phyloP scores from a whole-genome alignment of 1,284 basidiomycete species.

The Bjerkandera adusta region DNA sequence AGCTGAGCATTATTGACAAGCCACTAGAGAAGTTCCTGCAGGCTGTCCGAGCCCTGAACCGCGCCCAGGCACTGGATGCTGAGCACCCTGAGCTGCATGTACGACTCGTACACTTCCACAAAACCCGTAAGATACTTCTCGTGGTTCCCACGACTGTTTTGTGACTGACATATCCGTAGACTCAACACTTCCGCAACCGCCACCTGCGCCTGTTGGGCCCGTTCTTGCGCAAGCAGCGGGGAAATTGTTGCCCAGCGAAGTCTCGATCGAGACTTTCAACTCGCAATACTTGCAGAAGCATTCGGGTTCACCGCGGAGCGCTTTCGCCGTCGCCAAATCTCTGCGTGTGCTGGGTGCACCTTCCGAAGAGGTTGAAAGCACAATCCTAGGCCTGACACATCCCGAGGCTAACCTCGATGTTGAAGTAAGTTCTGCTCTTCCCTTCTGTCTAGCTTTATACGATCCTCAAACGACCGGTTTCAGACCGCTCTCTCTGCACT shows the following conservation, averaged over 20 bases:
- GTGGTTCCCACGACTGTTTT: conserved; percentile 5
- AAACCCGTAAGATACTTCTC: conserved; percentile 40
- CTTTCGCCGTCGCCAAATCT: conserved; percentile 63
- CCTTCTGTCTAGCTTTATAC: no score
- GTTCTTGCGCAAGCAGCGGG: conserved; percentile 45
- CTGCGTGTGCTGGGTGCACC: conserved; percentile 45
- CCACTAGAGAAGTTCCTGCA: conserved; percentile 75
- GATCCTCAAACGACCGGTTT: not conserved
- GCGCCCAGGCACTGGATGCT: conserved; percentile 54
- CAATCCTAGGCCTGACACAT: conserved; percentile 51
- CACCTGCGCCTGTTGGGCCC: conserved; percentile 42
- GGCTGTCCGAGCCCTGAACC: conserved; percentile 69
- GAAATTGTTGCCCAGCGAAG: conserved; percentile 52
- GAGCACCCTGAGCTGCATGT: conserved; percentile 70
- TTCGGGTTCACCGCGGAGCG: conserved; percentile 44
- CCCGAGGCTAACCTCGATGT: conserved; percentile 46
- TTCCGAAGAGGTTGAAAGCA: conserved; percentile 55
- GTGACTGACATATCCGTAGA: conserved; percentile 35
- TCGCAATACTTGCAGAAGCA: conserved; percentile 72
- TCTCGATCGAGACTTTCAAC: conserved; percentile 67
- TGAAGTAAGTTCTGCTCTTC: conserved; percentile 41
- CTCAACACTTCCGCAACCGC: conserved; percentile 37
- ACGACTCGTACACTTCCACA: conserved; percentile 66
- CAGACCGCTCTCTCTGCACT: conserved; percentile 50
- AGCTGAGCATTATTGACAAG: conserved; percentile 2